Evolutionary conservation across 805 yeast species (phyloP).

Genomic region (Debaryomyces castellii): DNA sequence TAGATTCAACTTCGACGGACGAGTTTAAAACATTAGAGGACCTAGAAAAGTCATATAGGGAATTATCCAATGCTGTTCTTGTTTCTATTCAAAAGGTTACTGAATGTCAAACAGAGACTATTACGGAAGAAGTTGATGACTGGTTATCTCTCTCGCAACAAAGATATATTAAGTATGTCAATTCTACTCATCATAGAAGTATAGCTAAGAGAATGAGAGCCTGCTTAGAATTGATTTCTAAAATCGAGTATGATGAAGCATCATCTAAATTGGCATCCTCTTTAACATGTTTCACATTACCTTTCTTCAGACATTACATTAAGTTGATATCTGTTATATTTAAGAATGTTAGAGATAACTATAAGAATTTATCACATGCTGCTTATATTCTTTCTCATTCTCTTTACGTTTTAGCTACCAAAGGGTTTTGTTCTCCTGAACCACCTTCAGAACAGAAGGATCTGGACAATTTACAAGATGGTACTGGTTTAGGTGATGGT

Average conservation of each 20-base stretch:
- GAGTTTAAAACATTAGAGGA: conserved; percentile 23
- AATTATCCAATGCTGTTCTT: conserved; percentile 57
- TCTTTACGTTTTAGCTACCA: conserved; percentile 60
- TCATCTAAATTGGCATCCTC: conserved; percentile 45
- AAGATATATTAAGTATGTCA: conserved; percentile 40
- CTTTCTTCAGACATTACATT: conserved; percentile 61
- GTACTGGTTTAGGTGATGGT: conserved; percentile 93
- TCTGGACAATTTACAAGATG: conserved; percentile 67
- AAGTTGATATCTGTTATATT: conserved; percentile 47
- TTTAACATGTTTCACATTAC: conserved; percentile 55
- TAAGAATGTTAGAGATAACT: conserved; percentile 46
- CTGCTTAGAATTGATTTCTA: conserved; percentile 33
- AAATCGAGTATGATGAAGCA: conserved; percentile 34
- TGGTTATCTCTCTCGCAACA: conserved; percentile 63
- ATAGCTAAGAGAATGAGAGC: conserved; percentile 34
- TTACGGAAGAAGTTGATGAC: conserved; percentile 51
- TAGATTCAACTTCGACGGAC: conserved; percentile 23
- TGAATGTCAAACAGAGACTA: conserved; percentile 29
- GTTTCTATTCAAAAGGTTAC: conserved; percentile 64
- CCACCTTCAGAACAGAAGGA: conserved; percentile 65
- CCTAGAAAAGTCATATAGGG: conserved; percentile 49
- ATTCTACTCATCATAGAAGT: conserved; percentile 38
- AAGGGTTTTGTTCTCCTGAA: conserved; percentile 93
- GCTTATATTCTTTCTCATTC: conserved; percentile 56
- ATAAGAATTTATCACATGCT: conserved; percentile 57